These are phyloP conservation scores for Tillandsia leiboldiana DNA, from an alignment of 176 grass and related monocot species.

Conservation along the genomic window DNA sequence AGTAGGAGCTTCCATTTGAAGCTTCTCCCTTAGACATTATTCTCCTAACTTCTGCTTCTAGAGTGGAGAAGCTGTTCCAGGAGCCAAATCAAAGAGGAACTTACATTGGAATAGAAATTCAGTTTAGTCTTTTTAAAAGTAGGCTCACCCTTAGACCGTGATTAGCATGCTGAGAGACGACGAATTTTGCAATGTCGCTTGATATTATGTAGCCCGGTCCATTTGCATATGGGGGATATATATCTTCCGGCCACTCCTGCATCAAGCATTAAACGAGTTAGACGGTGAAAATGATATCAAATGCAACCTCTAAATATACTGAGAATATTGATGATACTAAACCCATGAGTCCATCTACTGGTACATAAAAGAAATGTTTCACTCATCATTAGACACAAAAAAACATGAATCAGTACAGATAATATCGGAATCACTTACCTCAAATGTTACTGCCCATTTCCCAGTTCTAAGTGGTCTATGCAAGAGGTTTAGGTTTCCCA, in stretches of 20 bases:
- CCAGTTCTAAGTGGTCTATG: slow-evolving; percentile 83
- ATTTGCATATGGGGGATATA: slow-evolving; percentile 93
- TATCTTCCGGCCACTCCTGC: slow-evolving; percentile 91
- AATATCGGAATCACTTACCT: slow-evolving; percentile 38
- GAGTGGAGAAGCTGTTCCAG: neutral
- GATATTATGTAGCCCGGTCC: slow-evolving; percentile 92
- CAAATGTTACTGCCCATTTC: slow-evolving; percentile 84
- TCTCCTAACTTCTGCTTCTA: too few species aligned
- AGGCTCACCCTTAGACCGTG: slow-evolving; percentile 65
- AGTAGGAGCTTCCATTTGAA: too few species aligned
- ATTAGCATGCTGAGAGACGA: slow-evolving; percentile 63
- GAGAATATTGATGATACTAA: neutral
- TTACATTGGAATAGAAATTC: neutral
- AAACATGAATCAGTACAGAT: neutral
- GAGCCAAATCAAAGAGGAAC: neutral
- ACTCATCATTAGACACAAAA: neutral
- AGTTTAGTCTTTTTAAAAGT: neutral
- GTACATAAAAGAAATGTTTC: too few species aligned
- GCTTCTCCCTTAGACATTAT: neutral
- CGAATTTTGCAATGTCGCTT: slow-evolving; percentile 61
- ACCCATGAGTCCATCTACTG: too few species aligned
- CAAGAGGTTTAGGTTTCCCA: slow-evolving; percentile 94
- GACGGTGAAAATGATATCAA: neutral
- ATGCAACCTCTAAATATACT: too few species aligned
- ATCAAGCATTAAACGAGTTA: slow-evolving; percentile 18